These are phyloP conservation scores for Mycena olivaceomarginata DNA, from an alignment of 768 basidiomycete species.

Conservation along the genomic window DNA sequence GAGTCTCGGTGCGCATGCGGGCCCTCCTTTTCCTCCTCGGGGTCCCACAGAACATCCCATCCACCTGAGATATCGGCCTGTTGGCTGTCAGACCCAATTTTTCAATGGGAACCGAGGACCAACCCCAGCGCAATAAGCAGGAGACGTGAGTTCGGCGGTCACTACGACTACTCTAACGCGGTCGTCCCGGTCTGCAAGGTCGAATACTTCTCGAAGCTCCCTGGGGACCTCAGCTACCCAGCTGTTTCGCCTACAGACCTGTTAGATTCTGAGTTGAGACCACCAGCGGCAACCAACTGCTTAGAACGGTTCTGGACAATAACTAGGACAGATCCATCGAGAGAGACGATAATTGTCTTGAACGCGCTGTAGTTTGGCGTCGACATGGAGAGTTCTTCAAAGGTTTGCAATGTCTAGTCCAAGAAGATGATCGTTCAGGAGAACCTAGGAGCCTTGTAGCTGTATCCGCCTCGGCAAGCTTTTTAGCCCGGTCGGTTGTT, in stretches of 20 bases:
- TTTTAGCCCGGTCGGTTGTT: too few relatives aligned
- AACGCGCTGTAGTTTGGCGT: constrained; percentile 61
- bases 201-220: constrained; percentile 66
- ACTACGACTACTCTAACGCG: constrained; percentile 70
- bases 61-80: constrained; percentile 72
- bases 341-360: constrained; percentile 63
- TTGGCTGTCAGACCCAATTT: not conserved
- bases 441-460: too few relatives aligned
- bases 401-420: not conserved
- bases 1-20: constrained; percentile 70
- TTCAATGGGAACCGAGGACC: constrained; percentile 34
- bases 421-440: too few relatives aligned
- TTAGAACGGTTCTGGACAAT: constrained; percentile 68
- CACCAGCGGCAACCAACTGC: constrained; percentile 56
- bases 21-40: constrained; percentile 67
- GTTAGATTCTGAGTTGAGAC: not conserved
- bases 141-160: constrained; percentile 70
- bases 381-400: constrained; percentile 48
- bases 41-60: constrained; percentile 64
- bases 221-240: constrained; percentile 56
- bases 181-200: constrained; percentile 70
- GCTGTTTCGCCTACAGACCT: constrained; percentile 64
- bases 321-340: constrained; percentile 67
- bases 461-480: too few relatives aligned
- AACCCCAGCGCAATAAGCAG: constrained; percentile 76